Percentiles rank a stretch among this genome's conserved stretches.
Evolutionary conservation across 331 rosid genomes (phyloP).

Genomic region (Saraca asoca): DNA sequence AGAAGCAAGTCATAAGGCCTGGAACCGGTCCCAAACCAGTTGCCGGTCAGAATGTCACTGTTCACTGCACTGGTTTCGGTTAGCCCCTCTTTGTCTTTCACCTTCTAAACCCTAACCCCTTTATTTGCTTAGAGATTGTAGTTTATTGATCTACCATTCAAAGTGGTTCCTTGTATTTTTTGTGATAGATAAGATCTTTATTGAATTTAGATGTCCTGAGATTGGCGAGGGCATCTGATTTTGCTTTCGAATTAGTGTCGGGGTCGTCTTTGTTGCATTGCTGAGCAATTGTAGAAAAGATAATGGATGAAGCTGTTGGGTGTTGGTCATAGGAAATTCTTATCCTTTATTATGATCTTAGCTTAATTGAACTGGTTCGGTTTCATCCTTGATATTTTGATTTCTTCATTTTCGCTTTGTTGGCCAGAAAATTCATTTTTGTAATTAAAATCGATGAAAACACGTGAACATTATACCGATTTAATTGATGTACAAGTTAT

Average conservation of each 20-base stretch:
- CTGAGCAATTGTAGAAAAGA: background rate
- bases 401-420: too few relatives aligned
- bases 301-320: background rate
- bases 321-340: background rate
- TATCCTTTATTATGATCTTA: background rate
- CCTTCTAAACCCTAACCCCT: background rate
- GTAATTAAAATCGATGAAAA: too few relatives aligned
- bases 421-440: too few relatives aligned
- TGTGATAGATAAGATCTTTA: too few relatives aligned
- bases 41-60: constrained; percentile 79
- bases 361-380: background rate
- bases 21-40: constrained; percentile 77
- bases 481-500: background rate
- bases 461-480: background rate
- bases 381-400: background rate
- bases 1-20: constrained; percentile 67
- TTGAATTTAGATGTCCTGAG: background rate
- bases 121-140: too few relatives aligned
- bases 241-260: background rate
- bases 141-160: too few relatives aligned
- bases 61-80: constrained; percentile 96
- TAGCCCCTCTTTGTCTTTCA: constrained; percentile 16
- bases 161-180: too few relatives aligned
- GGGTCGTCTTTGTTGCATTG: background rate
- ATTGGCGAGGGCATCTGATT: background rate